These are phyloP conservation scores for Candida tunisiensis DNA, from an alignment of 1,139 yeast species.

Conservation along the genomic window DNA sequence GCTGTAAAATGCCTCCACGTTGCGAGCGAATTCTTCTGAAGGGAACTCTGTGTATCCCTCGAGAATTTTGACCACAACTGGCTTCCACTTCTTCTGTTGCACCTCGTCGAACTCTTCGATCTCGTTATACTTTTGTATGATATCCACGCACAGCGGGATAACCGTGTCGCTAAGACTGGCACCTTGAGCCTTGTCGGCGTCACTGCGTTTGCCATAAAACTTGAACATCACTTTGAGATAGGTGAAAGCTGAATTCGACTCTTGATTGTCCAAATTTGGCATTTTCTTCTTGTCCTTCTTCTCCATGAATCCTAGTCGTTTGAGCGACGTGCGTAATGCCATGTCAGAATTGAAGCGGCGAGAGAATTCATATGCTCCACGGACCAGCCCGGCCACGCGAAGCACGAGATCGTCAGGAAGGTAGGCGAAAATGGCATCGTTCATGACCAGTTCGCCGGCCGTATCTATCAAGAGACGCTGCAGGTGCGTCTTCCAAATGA, in stretches of 20 bases:
- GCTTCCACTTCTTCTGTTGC: constrained; percentile 74
- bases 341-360: constrained; percentile 77
- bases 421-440: constrained; percentile 47
- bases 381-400: constrained; percentile 40
- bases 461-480: constrained; percentile 83
- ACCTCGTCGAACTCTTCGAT: constrained; percentile 62
- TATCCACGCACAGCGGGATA: constrained; percentile 55
- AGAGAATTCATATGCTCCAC: constrained; percentile 65
- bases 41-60: constrained; percentile 71
- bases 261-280: constrained; percentile 86
- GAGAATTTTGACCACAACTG: constrained; percentile 74
- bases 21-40: constrained; percentile 49
- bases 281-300: constrained; percentile 76
- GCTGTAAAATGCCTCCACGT: constrained; percentile 52
- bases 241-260: constrained; percentile 79
- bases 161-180: constrained; percentile 31
- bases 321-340: constrained; percentile 67
- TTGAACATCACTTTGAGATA: constrained; percentile 68
- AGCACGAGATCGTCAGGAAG: constrained; percentile 53
- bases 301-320: constrained; percentile 87
- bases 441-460: constrained; percentile 55
- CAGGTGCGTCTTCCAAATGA: constrained; percentile 83
- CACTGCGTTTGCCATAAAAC: constrained; percentile 54
- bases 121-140: constrained; percentile 51
- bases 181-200: constrained; percentile 9